Conservation (phyloP, 148 eudicot species). For the Vaccinium vitisidaea region DNA sequence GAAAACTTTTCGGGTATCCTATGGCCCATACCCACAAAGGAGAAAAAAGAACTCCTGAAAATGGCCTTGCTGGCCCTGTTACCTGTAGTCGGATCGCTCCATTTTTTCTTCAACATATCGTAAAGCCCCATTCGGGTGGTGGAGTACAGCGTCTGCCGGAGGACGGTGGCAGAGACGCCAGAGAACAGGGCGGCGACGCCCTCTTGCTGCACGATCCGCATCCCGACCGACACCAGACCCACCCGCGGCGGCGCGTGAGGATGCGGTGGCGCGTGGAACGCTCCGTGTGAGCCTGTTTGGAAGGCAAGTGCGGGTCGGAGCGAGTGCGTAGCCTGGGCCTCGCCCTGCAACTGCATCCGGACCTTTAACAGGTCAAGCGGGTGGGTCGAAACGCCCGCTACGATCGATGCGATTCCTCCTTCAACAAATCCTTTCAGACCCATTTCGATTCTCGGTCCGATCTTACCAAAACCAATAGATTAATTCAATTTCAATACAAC, state of each 20-base stretch:
- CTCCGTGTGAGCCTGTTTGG: neutral
- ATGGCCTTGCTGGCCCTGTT: neutral
- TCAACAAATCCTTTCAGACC: constrained; percentile 54
- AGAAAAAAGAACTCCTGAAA: too few species aligned
- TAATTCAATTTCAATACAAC: too few species aligned
- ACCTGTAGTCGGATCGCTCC: constrained; percentile 32
- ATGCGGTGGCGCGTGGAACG: neutral
- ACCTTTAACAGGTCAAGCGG: constrained; percentile 59
- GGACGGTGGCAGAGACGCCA: constrained; percentile 55
- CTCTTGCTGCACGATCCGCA: constrained; percentile 34
- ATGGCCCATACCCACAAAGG: too few species aligned
- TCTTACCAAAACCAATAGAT: neutral
- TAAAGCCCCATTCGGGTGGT: constrained; percentile 61
- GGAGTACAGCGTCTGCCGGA: constrained; percentile 55
- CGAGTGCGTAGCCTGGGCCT: constrained; percentile 9
- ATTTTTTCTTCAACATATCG: constrained; percentile 37
- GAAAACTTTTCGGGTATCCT: too few species aligned
- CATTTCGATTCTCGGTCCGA: constrained; percentile 18
- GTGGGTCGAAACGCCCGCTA: constrained; percentile 59
- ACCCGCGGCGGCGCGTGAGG: constrained; percentile 18
- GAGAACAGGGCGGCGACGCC: constrained; percentile 48
- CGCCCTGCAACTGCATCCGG: constrained; percentile 65
- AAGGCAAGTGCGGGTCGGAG: constrained; percentile 45
- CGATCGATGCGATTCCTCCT: constrained; percentile 53
- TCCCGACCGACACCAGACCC: constrained; percentile 37